A percentile compares a stretch with the other conserved stretches of the same genome.
These are phyloP conservation scores for Teunomyces gatunensis DNA, from an alignment of 805 yeast species.

Conservation along the genomic window DNA sequence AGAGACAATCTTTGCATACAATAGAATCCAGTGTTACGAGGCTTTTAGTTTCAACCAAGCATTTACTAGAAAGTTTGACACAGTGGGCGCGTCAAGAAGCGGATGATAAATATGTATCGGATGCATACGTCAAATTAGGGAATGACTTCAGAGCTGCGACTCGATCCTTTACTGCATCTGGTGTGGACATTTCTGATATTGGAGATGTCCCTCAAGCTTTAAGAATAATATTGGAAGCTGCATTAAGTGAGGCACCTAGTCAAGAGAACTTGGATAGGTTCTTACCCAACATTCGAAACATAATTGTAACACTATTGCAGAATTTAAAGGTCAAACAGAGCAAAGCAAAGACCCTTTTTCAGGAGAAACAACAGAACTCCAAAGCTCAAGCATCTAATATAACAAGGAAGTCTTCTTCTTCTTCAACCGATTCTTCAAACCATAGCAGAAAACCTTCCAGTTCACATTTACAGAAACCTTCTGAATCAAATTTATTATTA, in stretches of 20 bases:
- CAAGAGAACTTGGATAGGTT: slow-evolving; percentile 77
- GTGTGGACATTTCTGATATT: slow-evolving; percentile 76
- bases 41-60: slow-evolving; percentile 83
- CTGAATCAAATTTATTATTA: background rate
- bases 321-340: slow-evolving; percentile 79
- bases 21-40: slow-evolving; percentile 78
- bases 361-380: slow-evolving; percentile 16
- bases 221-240: slow-evolving; percentile 77
- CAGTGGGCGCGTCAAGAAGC: slow-evolving; percentile 87
- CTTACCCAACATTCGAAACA: slow-evolving; percentile 80
- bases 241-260: slow-evolving; percentile 80
- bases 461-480: background rate
- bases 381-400: background rate
- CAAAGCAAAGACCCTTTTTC: slow-evolving; percentile 41
- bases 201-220: slow-evolving; percentile 88
- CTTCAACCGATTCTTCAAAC: slow-evolving; percentile 1
- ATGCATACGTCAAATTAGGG: slow-evolving; percentile 87
- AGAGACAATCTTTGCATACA: slow-evolving; percentile 37
- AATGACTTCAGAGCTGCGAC: slow-evolving; percentile 89
- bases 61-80: slow-evolving; percentile 77
- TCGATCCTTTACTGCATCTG: slow-evolving; percentile 72
- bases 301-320: slow-evolving; percentile 76
- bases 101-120: slow-evolving; percentile 80
- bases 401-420: background rate
- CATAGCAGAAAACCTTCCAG: slow-evolving; percentile 5